Base-by-base conservation (phyloP, 345 rosid genomes). In the Rhodamnia rubescens region DNA sequence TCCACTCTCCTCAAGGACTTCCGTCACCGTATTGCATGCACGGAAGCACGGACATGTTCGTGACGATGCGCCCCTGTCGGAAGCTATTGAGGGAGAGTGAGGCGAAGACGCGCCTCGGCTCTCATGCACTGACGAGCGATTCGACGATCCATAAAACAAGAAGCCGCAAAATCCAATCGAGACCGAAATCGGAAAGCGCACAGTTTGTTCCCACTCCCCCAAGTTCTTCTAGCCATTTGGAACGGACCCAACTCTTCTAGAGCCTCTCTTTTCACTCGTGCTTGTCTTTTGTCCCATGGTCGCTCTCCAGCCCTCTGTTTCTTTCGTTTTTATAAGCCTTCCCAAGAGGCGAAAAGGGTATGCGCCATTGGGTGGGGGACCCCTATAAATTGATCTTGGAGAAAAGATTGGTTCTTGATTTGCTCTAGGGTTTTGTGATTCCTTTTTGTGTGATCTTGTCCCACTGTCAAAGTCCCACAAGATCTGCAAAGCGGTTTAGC, bases 41-140 rank as follows among this genome's bases (percentile, higher is more conserved):
- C 18, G 74, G 18, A 16, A 11, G 50, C 50, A 9, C 0, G 12
- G 50, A 9, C 75, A 1, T 64, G 75, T 16, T 11, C 18, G 24
- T 12, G 24, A 29, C 7, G 21, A 69, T 69, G 40, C 64, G 26
- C 53, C 74, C 27, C 81, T 64, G 26, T 56, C 85, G 78, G 90
- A 91, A 89, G 91, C 88, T 89, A 85, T 89, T 74, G 91, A 88
- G 89, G 91, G 87, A 91, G 91, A 89, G 90, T 87, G 91, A 85
- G 86, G 64, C 81, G 78, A 69, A 32, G 78, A 18, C 47, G 32
- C 1, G 47, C 44, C 44, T 32, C 12, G 13, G 47, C 22, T 69
- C 78, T 69, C 4, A 9, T 69, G 47, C 78, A 32, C 78, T 24
- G 10, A 32, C 24, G 47, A 20, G 8, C 24, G 24, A 69, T 8